A percentile compares a stretch with the other conserved stretches of the same genome.
phyloP scores from a whole-genome alignment of 768 basidiomycete species.

The Leccinum disarticulatum region DNA sequence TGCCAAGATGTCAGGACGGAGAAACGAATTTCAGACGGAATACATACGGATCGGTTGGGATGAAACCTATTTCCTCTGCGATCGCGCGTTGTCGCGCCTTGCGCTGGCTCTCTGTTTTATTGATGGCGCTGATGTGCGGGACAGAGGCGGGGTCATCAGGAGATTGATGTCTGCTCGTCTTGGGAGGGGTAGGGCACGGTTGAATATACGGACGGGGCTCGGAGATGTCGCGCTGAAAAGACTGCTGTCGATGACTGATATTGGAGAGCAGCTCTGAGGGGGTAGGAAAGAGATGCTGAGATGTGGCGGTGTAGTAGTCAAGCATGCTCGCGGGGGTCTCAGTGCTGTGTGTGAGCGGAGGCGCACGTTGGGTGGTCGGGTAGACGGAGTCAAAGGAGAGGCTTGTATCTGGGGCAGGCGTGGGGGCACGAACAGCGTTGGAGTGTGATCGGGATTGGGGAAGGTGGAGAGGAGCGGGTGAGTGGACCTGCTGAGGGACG shows the following conservation, averaged over 20 bases:
- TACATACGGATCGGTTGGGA: conserved; percentile 60
- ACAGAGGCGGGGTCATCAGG: conserved; percentile 4
- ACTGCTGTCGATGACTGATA: conserved; percentile 22
- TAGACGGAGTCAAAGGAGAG: conserved; percentile 13
- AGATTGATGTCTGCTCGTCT: conserved; percentile 10
- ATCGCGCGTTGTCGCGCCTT: conserved; percentile 59
- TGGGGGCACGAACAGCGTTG: conserved; percentile 4
- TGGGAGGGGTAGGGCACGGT: conserved; percentile 14
- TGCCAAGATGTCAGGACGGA: not conserved
- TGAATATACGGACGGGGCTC: conserved; percentile 6
- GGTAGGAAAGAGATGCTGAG: conserved; percentile 55
- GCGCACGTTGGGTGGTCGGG: conserved; percentile 6
- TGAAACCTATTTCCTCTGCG: conserved; percentile 55
- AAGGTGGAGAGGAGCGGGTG: not conserved
- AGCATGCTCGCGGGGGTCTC: conserved; percentile 6
- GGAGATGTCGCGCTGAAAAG: conserved; percentile 2
- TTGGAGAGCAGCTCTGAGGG: conserved; percentile 62
- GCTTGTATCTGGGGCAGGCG: conserved; percentile 7
- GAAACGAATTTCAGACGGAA: not conserved
- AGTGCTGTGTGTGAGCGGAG: not conserved
- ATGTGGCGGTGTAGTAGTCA: conserved; percentile 23
- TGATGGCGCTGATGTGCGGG: conserved; percentile 8
- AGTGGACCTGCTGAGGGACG: not conserved
- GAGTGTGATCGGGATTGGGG: not conserved
- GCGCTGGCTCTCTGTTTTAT: conserved; percentile 48